Evolutionary conservation across 2,329 filamentous ascomycete species (phyloP).

Genomic region (Phoma sp.): DNA sequence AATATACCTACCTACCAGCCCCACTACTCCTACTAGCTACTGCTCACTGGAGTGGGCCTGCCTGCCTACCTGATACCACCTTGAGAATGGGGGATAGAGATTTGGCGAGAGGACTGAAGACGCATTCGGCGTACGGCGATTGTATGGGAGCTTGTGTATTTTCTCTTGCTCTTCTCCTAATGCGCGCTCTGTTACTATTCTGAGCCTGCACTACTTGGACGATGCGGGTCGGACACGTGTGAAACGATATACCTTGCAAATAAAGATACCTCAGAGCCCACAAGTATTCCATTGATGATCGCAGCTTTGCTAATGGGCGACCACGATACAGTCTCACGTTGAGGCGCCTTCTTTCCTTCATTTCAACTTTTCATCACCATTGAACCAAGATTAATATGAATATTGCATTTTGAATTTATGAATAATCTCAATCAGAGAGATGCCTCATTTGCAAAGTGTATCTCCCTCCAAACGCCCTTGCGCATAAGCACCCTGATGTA

Average conservation of each 20-base stretch:
- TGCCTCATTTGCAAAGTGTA: background rate
- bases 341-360: no score
- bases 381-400: background rate
- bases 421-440: background rate
- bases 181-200: no score
- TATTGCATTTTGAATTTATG: background rate
- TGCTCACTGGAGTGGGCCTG: no score
- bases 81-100: background rate
- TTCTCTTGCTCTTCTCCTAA: slow-evolving; percentile 1
- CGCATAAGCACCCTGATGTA: background rate
- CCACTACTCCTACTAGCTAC: background rate
- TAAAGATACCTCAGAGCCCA: slow-evolving; percentile 11
- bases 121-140: slow-evolving; percentile 30
- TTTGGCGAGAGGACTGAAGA: background rate
- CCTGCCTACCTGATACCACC: background rate
- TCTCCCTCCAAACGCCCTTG: background rate
- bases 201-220: background rate
- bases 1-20: background rate
- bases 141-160: slow-evolving; percentile 12
- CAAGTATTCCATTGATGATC: background rate
- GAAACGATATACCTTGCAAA: slow-evolving; percentile 26
- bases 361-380: no score
- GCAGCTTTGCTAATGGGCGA: no score
- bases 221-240: background rate
- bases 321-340: no score